Conservation (phyloP, 345 rosid genomes). For the Schrenkiella parvula region DNA sequence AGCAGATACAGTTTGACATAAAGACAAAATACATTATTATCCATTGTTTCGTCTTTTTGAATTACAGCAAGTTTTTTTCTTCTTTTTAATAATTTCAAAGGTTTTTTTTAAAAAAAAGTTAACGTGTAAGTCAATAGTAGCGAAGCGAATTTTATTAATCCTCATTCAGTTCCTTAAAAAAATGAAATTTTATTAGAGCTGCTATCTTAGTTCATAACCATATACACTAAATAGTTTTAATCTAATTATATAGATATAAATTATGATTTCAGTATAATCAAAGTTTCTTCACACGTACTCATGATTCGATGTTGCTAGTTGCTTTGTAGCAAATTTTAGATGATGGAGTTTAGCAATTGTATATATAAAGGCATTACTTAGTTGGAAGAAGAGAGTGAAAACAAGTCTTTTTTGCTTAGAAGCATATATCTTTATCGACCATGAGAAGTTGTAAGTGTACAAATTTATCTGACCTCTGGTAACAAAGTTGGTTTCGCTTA, state of each 20-base stretch:
- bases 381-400: background rate
- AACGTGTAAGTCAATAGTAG: too few relatives aligned
- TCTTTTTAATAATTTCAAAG: too few relatives aligned
- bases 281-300: background rate
- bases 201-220: too few relatives aligned
- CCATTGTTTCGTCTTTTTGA: background rate
- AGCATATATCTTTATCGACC: background rate
- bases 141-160: too few relatives aligned
- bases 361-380: background rate
- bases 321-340: background rate
- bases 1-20: background rate
- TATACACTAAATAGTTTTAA: too few relatives aligned
- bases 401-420: slow-evolving; percentile 8
- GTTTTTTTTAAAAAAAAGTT: too few relatives aligned
- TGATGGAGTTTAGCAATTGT: background rate
- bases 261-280: too few relatives aligned
- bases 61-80: too few relatives aligned
- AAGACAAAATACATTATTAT: background rate
- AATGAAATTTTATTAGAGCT: too few relatives aligned
- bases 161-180: too few relatives aligned
- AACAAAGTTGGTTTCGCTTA: background rate
- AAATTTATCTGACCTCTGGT: background rate
- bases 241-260: too few relatives aligned
- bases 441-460: slow-evolving; percentile 19
- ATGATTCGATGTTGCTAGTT: background rate